A percentile compares a stretch with the other conserved stretches of the same genome.
Evolutionary conservation across 2,329 filamentous ascomycete genomes (phyloP).

Genomic region (Arachnomyces sp.): DNA sequence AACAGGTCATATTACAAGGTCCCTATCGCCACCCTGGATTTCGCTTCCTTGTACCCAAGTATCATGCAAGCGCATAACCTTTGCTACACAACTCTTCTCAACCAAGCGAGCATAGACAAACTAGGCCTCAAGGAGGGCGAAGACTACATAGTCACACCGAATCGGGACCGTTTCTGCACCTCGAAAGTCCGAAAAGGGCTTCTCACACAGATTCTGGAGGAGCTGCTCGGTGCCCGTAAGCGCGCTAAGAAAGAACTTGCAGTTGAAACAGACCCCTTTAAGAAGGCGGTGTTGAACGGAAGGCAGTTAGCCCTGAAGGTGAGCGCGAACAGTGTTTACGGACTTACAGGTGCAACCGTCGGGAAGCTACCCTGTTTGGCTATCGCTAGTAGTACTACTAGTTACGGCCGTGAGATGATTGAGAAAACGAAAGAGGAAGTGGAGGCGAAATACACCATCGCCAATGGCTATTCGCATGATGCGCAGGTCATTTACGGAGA

Average conservation of each 20-base stretch:
- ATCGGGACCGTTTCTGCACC: conserved; percentile 88
- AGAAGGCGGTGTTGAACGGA: conserved; percentile 95
- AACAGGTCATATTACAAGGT: conserved; percentile 89
- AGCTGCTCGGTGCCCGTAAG: conserved; percentile 85
- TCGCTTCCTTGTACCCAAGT: conserved; percentile 94
- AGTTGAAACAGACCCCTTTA: conserved; percentile 87
- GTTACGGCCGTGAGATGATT: conserved; percentile 98
- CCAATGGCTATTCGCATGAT: conserved; percentile 89
- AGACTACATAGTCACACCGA: conserved; percentile 94
- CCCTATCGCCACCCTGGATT: conserved; percentile 94
- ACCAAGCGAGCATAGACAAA: conserved; percentile 68
- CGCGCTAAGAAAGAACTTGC: conserved; percentile 86
- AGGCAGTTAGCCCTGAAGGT: conserved; percentile 92
- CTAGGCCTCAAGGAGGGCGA: conserved; percentile 75
- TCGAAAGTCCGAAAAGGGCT: conserved; percentile 82
- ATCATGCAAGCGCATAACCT: conserved; percentile 99
- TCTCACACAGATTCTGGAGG: conserved; percentile 90
- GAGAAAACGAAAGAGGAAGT: conserved; percentile 97
- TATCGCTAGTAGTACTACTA: conserved; percentile 94
- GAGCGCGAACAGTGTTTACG: conserved; percentile 96
- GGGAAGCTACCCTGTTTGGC: conserved; percentile 91
- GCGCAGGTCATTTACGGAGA: conserved; percentile 98
- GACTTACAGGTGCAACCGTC: conserved; percentile 89
- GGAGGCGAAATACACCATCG: conserved; percentile 78
- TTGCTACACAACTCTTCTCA: conserved; percentile 90